Percentiles rank a stretch among this genome's conserved stretches.
Conservation (phyloP, 352 stramenopile species). For the Phytophthora idaei region DNA sequence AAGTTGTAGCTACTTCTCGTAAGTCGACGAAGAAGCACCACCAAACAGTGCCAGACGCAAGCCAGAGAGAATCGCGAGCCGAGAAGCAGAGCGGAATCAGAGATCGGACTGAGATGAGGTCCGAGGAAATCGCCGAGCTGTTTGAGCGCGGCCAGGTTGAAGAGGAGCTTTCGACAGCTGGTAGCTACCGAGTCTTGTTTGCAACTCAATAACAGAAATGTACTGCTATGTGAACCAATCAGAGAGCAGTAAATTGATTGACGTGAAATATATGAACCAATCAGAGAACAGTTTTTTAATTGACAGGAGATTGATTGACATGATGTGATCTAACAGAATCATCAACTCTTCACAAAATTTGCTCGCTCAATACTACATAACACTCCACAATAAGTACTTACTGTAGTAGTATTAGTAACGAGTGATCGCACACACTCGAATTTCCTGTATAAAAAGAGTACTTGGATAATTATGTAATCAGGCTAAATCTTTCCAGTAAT, state of each 20-base stretch:
- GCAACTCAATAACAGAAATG: conserved; percentile 31
- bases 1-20: neutral
- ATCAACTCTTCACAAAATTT: too few relatives aligned
- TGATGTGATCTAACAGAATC: too few relatives aligned
- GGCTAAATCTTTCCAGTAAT: too few relatives aligned
- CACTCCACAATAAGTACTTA: too few relatives aligned
- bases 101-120: conserved; percentile 36
- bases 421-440: too few relatives aligned
- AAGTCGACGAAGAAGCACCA: neutral
- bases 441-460: too few relatives aligned
- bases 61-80: neutral
- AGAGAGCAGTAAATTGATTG: conserved; percentile 1
- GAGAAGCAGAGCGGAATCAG: conserved; percentile 4
- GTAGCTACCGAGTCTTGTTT: conserved; percentile 40
- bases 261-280: too few relatives aligned
- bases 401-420: too few relatives aligned
- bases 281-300: too few relatives aligned
- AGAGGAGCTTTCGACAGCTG: conserved; percentile 37
- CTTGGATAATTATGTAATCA: too few relatives aligned
- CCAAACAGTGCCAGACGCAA: neutral
- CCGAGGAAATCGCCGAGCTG: conserved; percentile 25
- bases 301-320: too few relatives aligned
- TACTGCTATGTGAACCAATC: neutral
- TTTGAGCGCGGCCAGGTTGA: conserved; percentile 27
- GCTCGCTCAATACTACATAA: too few relatives aligned